Conservation (phyloP, 768 basidiomycete species). For the Suillus variegatus region DNA sequence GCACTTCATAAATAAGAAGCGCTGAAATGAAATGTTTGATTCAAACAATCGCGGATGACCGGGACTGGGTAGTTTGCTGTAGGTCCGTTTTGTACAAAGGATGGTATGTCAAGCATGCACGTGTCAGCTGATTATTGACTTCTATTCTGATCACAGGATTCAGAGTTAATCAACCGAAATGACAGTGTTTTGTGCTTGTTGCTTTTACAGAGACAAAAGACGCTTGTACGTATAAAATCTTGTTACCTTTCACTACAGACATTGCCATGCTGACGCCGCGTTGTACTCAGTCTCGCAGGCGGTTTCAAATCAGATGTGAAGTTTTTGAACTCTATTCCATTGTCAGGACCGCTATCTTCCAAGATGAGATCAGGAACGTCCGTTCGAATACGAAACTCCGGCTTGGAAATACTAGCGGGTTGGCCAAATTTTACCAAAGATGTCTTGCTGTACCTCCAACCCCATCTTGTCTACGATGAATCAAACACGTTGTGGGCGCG, state of each 20-base stretch:
- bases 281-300: background rate
- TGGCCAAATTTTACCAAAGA: conserved; percentile 29
- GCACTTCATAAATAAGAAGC: conserved; percentile 2
- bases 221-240: conserved; percentile 5
- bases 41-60: conserved; percentile 5
- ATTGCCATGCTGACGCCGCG: conserved; percentile 6
- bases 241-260: conserved; percentile 1
- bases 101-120: background rate
- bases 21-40: conserved; percentile 4
- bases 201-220: conserved; percentile 4
- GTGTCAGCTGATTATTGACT: conserved; percentile 2
- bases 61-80: background rate
- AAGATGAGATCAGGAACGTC: conserved; percentile 7
- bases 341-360: background rate
- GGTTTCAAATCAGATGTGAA: background rate
- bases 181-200: background rate
- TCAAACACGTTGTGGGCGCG: conserved; percentile 35
- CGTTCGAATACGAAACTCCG: background rate
- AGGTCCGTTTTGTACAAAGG: background rate
- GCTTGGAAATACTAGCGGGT: conserved; percentile 3
- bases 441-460: conserved; percentile 19
- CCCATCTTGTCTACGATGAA: conserved; percentile 6
- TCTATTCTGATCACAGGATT: background rate
- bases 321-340: background rate
- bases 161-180: background rate